Conservation (phyloP, 352 stramenopile genomes). For the Peronospora belbahrii region DNA sequence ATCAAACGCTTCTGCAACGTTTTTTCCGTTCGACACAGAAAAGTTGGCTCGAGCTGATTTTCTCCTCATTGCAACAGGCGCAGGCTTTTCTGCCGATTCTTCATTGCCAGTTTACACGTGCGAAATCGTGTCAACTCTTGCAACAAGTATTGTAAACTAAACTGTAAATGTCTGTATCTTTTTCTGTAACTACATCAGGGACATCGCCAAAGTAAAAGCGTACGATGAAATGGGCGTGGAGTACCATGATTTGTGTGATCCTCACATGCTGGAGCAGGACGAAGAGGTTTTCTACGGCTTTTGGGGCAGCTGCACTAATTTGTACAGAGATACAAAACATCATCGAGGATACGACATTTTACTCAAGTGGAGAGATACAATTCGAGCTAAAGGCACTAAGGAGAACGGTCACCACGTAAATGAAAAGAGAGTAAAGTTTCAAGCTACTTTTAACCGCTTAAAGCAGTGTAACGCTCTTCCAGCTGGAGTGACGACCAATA, state of each 20-base stretch:
- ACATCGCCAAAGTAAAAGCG: conserved; percentile 77
- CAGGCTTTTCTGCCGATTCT: conserved; percentile 87
- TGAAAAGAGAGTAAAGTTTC: conserved; percentile 22
- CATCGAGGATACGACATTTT: conserved; percentile 76
- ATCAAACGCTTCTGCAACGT: neutral
- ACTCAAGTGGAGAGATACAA: conserved; percentile 38
- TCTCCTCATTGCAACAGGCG: conserved; percentile 80
- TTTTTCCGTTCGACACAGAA: conserved; percentile 18
- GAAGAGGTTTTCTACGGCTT: conserved; percentile 88
- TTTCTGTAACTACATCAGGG: conserved; percentile 21
- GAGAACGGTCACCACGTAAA: conserved; percentile 7
- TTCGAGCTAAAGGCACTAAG: conserved; percentile 15
- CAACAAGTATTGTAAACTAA: conserved; percentile 1
- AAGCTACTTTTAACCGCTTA: conserved; percentile 33
- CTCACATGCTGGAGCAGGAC: conserved; percentile 75
- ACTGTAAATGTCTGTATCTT: conserved; percentile 3
- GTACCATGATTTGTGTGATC: conserved; percentile 87
- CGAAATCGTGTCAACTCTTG: conserved; percentile 1
- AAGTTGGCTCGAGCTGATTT: conserved; percentile 74
- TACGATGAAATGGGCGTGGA: conserved; percentile 76
- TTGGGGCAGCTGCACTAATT: conserved; percentile 85
- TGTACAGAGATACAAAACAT: conserved; percentile 70
- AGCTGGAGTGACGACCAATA: conserved; percentile 13
- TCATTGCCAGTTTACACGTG: conserved; percentile 86
- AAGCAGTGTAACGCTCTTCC: conserved; percentile 28